These are phyloP conservation scores for Lathyrus sativus DNA, from an alignment of 306 rosid genomes.

Conservation along the genomic window DNA sequence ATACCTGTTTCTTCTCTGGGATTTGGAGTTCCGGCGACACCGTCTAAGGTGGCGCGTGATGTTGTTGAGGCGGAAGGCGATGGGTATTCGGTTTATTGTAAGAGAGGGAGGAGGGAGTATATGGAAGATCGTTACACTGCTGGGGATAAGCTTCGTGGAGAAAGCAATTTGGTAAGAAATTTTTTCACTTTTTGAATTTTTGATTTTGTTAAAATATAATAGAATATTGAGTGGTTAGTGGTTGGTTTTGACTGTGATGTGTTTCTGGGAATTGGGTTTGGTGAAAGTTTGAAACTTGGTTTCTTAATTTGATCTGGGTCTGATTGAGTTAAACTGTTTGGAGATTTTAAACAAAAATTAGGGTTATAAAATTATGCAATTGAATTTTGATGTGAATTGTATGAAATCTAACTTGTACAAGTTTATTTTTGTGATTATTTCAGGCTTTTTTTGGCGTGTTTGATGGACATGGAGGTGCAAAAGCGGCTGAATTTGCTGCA, in stretches of 20 bases:
- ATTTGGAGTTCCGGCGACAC: constrained; percentile 50
- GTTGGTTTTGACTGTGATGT: neutral
- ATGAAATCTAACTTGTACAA: constrained; percentile 28
- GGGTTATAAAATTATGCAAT: neutral
- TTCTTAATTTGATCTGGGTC: constrained; percentile 28
- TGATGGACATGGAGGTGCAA: constrained; percentile 95
- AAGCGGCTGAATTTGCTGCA: constrained; percentile 87
- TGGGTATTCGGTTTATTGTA: constrained; percentile 73
- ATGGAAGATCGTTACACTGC: constrained; percentile 93
- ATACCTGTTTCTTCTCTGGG: constrained; percentile 63
- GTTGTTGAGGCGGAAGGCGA: constrained; percentile 58
- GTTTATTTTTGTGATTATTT: constrained; percentile 20
- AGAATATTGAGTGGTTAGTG: neutral
- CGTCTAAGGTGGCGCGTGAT: constrained; percentile 58
- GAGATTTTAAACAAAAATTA: constrained; percentile 13
- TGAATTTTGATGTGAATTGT: neutral
- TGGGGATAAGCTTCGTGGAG: constrained; percentile 62
- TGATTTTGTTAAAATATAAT: too few species aligned
- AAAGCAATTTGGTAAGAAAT: constrained; percentile 68
- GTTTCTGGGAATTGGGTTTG: constrained; percentile 30
- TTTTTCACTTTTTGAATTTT: neutral
- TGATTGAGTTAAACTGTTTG: constrained; percentile 2
- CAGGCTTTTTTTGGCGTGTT: constrained; percentile 92
- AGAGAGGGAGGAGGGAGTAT: constrained; percentile 86
- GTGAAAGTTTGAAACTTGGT: constrained; percentile 28